phyloP scores from a whole-genome alignment of 306 rosid genomes.

The Neltuma alba region DNA sequence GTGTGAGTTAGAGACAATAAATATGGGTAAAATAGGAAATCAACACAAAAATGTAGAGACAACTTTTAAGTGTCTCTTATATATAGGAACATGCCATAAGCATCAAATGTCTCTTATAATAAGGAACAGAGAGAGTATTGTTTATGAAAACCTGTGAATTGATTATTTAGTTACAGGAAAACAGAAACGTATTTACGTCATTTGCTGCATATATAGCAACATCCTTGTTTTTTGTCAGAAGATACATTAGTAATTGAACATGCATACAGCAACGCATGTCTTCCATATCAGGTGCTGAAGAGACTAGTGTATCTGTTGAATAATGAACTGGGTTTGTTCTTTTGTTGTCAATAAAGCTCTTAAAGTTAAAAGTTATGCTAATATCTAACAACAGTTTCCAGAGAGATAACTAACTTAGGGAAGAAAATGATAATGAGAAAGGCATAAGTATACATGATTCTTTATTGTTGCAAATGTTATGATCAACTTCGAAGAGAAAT shows the following conservation, averaged over 20 bases:
- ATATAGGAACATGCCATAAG: too few species aligned
- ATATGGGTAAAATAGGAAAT: too few species aligned
- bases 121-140: too few species aligned
- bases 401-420: background rate
- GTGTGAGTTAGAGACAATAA: too few species aligned
- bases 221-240: background rate
- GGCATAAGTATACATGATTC: background rate
- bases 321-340: background rate
- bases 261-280: background rate
- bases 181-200: slow-evolving; percentile 10
- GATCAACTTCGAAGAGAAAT: background rate
- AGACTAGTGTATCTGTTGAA: background rate
- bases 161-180: slow-evolving; percentile 7
- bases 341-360: background rate
- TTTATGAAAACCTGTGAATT: background rate
- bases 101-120: too few species aligned
- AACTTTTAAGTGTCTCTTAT: too few species aligned
- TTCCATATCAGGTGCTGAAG: background rate
- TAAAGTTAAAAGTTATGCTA: background rate
- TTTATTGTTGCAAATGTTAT: background rate
- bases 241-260: background rate
- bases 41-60: too few species aligned
- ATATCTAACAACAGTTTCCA: slow-evolving; percentile 3
- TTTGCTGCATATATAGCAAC: background rate
- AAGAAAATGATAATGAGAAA: slow-evolving; percentile 21